phyloP scores from a whole-genome alignment of 2,329 filamentous ascomycete genomes.

The Sporothrix phasma region DNA sequence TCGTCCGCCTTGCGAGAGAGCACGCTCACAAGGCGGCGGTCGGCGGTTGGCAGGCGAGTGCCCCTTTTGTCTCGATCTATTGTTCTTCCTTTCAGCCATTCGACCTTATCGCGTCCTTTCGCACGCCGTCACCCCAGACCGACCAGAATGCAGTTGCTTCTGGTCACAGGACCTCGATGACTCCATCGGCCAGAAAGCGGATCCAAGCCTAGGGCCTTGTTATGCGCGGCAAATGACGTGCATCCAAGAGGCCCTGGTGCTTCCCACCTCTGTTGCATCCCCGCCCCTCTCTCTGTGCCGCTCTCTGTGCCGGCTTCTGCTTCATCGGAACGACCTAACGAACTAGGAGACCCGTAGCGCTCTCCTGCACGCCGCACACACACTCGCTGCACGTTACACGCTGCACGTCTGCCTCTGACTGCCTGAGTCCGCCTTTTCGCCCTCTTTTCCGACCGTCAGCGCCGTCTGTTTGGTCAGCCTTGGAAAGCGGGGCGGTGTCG shows the following conservation, averaged over 20 bases:
- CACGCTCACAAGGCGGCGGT: background rate
- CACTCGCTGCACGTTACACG: background rate
- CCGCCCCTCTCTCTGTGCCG: background rate
- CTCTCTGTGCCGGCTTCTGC: background rate
- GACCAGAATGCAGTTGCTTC: too few species aligned
- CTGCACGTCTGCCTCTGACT: background rate
- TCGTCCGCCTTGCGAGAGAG: background rate
- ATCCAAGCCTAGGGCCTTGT: background rate
- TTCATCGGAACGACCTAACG: background rate
- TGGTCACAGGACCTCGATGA: slow-evolving; percentile 2
- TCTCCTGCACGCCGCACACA: background rate
- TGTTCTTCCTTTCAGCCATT: background rate
- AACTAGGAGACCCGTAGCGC: background rate
- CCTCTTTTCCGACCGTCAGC: background rate
- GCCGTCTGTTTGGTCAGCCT: slow-evolving; percentile 5
- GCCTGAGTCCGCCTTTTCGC: background rate
- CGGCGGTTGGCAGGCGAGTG: background rate
- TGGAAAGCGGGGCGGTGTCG: slow-evolving; percentile 13
- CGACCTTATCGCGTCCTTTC: background rate
- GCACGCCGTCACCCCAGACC: background rate
- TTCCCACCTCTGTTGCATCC: background rate
- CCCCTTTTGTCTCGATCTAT: too few species aligned
- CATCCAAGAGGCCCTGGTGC: background rate
- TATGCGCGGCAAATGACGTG: background rate
- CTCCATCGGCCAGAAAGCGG: slow-evolving; percentile 1